Percentiles rank a stretch among this genome's conserved stretches.
Conservation (phyloP, 345 rosid genomes). For the Raphanus sativus region DNA sequence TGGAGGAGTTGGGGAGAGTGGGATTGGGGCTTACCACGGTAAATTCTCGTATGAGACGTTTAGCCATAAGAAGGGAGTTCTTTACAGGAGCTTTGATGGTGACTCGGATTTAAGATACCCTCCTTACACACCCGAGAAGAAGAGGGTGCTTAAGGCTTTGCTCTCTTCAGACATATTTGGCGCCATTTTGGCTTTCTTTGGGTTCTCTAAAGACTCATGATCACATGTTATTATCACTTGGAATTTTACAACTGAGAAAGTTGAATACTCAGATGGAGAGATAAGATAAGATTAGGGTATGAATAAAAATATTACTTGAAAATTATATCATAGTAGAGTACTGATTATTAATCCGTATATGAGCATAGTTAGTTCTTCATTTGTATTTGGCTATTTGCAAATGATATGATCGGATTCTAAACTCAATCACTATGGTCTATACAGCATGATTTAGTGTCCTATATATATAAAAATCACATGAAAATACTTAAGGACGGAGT, state of each 20-base stretch:
- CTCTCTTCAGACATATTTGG: slow-evolving; percentile 47
- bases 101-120: slow-evolving; percentile 72
- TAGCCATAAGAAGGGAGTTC: slow-evolving; percentile 82
- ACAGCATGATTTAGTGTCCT: not conserved
- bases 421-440: not conserved
- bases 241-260: not conserved
- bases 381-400: not conserved
- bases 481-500: not conserved
- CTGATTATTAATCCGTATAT: not conserved
- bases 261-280: not conserved
- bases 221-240: slow-evolving; percentile 11
- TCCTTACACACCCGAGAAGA: slow-evolving; percentile 63
- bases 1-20: slow-evolving; percentile 1
- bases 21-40: slow-evolving; percentile 79
- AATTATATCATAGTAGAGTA: not conserved
- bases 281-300: slow-evolving; percentile 10
- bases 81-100: slow-evolving; percentile 59
- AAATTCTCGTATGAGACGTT: slow-evolving; percentile 85
- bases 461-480: not conserved
- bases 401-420: not conserved
- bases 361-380: not conserved
- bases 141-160: slow-evolving; percentile 54
- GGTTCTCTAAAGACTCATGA: slow-evolving; percentile 44
- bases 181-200: slow-evolving; percentile 56
- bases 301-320: not conserved